Evolutionary conservation across 2,329 filamentous ascomycete species (phyloP), one percentile per base, ranked within the genome.

Genomic region (Cryoendolithus antarcticus): DNA sequence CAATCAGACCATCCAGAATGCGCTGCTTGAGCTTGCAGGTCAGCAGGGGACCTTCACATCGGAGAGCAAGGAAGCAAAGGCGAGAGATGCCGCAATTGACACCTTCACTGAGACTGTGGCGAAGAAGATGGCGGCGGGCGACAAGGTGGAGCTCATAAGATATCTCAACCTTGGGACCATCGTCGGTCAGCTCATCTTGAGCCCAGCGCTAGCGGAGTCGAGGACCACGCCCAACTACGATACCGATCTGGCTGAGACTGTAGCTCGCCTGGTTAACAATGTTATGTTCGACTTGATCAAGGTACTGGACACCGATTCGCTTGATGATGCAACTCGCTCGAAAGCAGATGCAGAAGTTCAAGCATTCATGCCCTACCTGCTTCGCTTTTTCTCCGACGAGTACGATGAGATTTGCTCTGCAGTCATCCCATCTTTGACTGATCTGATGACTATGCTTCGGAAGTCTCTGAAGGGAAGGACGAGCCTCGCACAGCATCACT

Each of bases 371-470:
- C 86, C 88, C 1, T 81, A 88, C 50, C 72, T 96, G 9, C 69
- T 98, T 37, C 83, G 89, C 30, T 95, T 95, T 68, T 95, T 98
- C 64, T 83, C 86, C 15, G 91, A 98, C 61, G 88, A 98, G 58
- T 98, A 93, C 60, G 91, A 98, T 61, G 91, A 98, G 65, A 81
- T 98, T 50, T 96, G 91, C 68, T 93, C 88, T 29, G 91, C 86
- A 9, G 86, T 96, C 42, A 93, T 98, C 45, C 84, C 88, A 13
- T 89, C 85, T 30, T 75, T 96, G 40, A 94, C 85, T 35, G 93
- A 98, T 54, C 74, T 96, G 35, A 74, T 98, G 44, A 86, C 86
- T 21, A 89, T 93, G 59, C 74, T 96, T 48, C 81, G 91, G 41
- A 93, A 88, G 61, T 69, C 86, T 30, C 74, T 80, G 45, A 77